A percentile compares a stretch with the other conserved stretches of the same genome.
Conservation (phyloP, 2,329 filamentous ascomycete genomes). For the Colletotrichum scovillei region DNA sequence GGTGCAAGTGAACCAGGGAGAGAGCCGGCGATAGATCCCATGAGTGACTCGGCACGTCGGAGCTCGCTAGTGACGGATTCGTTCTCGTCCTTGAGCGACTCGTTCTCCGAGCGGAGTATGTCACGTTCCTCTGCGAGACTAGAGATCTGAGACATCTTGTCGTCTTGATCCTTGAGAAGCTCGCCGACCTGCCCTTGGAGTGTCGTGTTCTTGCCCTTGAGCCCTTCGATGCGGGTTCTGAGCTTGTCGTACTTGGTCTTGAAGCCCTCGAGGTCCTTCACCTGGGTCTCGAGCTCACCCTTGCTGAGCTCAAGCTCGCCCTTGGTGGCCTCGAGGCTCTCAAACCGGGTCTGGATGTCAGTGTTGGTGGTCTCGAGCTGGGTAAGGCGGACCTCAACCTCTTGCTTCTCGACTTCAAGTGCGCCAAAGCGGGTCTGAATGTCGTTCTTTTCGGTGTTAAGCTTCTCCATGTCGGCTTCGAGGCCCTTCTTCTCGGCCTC, state of each 20-base stretch:
- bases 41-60: conserved; percentile 27
- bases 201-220: conserved; percentile 29
- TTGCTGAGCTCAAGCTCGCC: conserved; percentile 21
- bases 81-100: conserved; percentile 33
- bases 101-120: conserved; percentile 26
- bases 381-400: conserved; percentile 20
- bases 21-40: conserved; percentile 23
- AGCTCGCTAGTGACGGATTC: conserved; percentile 32
- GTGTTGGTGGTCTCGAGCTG: conserved; percentile 27
- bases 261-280: conserved; percentile 32
- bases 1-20: not conserved
- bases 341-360: conserved; percentile 18
- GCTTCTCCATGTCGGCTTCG: conserved; percentile 14
- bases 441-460: conserved; percentile 20
- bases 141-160: conserved; percentile 31
- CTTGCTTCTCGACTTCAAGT: conserved; percentile 26
- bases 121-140: conserved; percentile 29
- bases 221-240: conserved; percentile 25
- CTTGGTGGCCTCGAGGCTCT: conserved; percentile 31
- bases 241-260: conserved; percentile 33
- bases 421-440: conserved; percentile 21
- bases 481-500: conserved; percentile 28
- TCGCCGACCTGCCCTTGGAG: conserved; percentile 27
- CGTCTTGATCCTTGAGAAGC: conserved; percentile 34
- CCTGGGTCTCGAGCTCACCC: conserved; percentile 23